Conservation (phyloP, 352 stramenopile species). For the Globisporangium mamillatum region DNA sequence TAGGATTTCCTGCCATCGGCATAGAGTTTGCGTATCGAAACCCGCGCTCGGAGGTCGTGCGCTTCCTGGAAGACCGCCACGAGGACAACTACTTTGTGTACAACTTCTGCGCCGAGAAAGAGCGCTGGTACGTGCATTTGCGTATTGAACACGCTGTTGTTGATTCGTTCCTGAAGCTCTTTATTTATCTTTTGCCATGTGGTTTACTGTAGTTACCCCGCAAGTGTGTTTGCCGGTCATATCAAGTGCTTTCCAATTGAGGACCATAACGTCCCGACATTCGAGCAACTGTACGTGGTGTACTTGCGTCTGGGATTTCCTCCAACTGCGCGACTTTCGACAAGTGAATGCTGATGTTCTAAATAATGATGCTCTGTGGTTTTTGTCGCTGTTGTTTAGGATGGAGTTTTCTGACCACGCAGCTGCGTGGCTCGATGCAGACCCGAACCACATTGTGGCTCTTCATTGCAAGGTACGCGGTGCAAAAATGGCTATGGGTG, state of each 20-base stretch:
- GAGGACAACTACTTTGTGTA: constrained; percentile 64
- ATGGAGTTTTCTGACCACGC: constrained; percentile 68
- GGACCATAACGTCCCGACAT: constrained; percentile 69
- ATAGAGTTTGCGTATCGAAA: constrained; percentile 65
- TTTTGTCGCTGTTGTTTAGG: constrained; percentile 25
- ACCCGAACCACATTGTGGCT: constrained; percentile 44
- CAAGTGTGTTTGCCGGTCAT: constrained; percentile 43
- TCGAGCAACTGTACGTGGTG: constrained; percentile 53
- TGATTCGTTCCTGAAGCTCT: neutral
- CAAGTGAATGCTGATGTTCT: neutral
- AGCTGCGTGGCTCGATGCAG: constrained; percentile 46
- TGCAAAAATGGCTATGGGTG: neutral
- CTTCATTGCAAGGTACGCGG: constrained; percentile 70
- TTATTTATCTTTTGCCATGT: neutral
- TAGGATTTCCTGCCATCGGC: constrained; percentile 57
- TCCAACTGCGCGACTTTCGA: neutral
- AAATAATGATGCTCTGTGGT: neutral
- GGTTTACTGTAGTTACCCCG: constrained; percentile 36
- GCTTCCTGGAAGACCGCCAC: constrained; percentile 52
- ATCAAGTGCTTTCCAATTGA: constrained; percentile 62
- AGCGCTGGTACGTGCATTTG: constrained; percentile 31
- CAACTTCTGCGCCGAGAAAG: constrained; percentile 69
- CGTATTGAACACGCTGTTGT: neutral
- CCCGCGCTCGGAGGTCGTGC: constrained; percentile 49
- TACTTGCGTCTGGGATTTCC: neutral